Evolutionary conservation across 192 early-diverging fungal species (phyloP).

Genomic region (Oehlia diaphana): DNA sequence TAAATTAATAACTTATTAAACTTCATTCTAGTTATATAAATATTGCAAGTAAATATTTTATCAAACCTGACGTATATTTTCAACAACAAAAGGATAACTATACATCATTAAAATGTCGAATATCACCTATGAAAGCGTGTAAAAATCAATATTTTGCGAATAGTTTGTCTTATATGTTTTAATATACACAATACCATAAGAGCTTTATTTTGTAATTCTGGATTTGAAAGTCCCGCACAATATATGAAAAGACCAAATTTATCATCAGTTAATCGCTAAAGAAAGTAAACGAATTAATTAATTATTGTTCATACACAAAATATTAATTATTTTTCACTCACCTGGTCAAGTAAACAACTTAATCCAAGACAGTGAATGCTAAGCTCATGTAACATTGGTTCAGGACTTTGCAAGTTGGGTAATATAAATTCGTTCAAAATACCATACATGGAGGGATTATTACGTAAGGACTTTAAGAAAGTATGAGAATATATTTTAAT

Average conservation of each 20-base stretch:
- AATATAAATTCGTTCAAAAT: slow-evolving; percentile 72
- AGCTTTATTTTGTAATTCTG: slow-evolving; percentile 64
- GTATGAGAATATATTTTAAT: not conserved
- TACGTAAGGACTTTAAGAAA: slow-evolving; percentile 49
- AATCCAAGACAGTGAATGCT: slow-evolving; percentile 84
- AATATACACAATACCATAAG: slow-evolving; percentile 55
- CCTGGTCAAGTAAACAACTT: slow-evolving; percentile 74
- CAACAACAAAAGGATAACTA: not conserved
- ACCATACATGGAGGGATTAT: slow-evolving; percentile 74
- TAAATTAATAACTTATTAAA: slow-evolving; percentile 28
- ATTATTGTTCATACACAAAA: not conserved
- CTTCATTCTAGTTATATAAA: slow-evolving; percentile 30
- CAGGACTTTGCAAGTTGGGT: slow-evolving; percentile 67
- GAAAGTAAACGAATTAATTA: not conserved
- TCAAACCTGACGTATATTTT: not conserved
- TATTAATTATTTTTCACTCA: slow-evolving; percentile 20
- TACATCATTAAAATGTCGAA: slow-evolving; percentile 6
- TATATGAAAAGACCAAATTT: slow-evolving; percentile 75
- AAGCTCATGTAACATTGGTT: slow-evolving; percentile 69
- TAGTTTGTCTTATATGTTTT: not conserved
- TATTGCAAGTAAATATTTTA: slow-evolving; percentile 39
- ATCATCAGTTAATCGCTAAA: slow-evolving; percentile 62
- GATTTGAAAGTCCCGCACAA: slow-evolving; percentile 52
- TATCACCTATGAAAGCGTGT: not conserved
- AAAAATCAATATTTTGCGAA: not conserved